Evolutionary conservation across 2,329 filamentous ascomycete genomes (phyloP).

Genomic region (Leptographium galeiforme): DNA sequence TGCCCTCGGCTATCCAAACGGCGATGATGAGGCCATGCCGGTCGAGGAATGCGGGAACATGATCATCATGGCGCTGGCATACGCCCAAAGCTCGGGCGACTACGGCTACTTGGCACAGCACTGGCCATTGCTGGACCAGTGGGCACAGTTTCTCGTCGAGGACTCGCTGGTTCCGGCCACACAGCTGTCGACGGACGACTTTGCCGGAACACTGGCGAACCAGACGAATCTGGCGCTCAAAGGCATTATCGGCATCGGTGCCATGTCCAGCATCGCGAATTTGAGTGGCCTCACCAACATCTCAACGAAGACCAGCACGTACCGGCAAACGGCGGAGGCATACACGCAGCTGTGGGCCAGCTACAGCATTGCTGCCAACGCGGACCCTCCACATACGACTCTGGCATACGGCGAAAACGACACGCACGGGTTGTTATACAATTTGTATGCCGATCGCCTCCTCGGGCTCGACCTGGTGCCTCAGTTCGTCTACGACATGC

Average conservation of each 20-base stretch:
- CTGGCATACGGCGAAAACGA: conserved; percentile 57
- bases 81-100: conserved; percentile 39
- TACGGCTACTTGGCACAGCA: conserved; percentile 39
- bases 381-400: conserved; percentile 52
- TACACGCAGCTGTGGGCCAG: conserved; percentile 64
- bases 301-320: neutral
- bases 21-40: conserved; percentile 58
- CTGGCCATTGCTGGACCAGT: conserved; percentile 57
- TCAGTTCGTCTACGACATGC: conserved; percentile 59
- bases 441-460: conserved; percentile 66
- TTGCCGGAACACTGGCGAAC: conserved; percentile 59
- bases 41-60: conserved; percentile 63
- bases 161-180: conserved; percentile 56
- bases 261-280: conserved; percentile 57
- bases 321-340: conserved; percentile 15
- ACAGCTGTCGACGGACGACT: conserved; percentile 67
- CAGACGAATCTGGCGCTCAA: conserved; percentile 67
- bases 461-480: conserved; percentile 68
- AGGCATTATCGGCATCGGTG: conserved; percentile 64
- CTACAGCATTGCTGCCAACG: conserved; percentile 54
- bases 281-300: conserved; percentile 41
- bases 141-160: conserved; percentile 60
- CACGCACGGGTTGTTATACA: conserved; percentile 54
- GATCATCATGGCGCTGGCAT: conserved; percentile 51
- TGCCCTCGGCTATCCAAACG: conserved; percentile 54